A percentile compares a stretch with the other conserved stretches of the same genome.
These are phyloP conservation scores for Fermentozyma sake DNA, from an alignment of 1,139 yeast genomes.

Conservation along the genomic window DNA sequence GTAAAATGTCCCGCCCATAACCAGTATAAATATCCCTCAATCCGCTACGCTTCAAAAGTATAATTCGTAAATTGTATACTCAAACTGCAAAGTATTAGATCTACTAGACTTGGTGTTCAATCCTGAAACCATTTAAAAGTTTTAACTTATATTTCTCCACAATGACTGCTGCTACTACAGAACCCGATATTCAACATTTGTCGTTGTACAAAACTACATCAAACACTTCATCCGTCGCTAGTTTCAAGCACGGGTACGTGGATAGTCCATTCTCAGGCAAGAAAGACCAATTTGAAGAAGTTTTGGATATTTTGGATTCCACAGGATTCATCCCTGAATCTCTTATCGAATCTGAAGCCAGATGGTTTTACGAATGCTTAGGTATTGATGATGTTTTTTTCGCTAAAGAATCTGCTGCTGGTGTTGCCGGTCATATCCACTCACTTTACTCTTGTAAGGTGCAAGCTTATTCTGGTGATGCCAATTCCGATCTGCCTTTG, in stretches of 20 bases:
- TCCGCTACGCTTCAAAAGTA: no score
- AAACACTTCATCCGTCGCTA: slow-evolving; percentile 30
- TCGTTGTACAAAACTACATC: slow-evolving; percentile 23
- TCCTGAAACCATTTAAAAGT: no score
- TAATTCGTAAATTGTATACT: no score
- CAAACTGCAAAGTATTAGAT: no score
- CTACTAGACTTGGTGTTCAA: no score
- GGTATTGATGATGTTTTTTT: slow-evolving; percentile 93
- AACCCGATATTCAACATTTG: slow-evolving; percentile 21
- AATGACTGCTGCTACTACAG: slow-evolving; percentile 6
- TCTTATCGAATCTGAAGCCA: slow-evolving; percentile 79
- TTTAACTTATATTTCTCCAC: slow-evolving; percentile 1
- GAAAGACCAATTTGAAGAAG: slow-evolving; percentile 74
- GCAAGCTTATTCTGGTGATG: slow-evolving; percentile 60
- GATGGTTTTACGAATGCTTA: slow-evolving; percentile 82
- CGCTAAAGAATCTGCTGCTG: slow-evolving; percentile 77
- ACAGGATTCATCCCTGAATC: slow-evolving; percentile 88
- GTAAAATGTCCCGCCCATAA: no score
- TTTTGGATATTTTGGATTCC: slow-evolving; percentile 75
- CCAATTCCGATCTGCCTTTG: slow-evolving; percentile 36
- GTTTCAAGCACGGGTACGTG: slow-evolving; percentile 58
- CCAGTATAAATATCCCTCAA: no score
- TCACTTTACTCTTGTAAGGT: slow-evolving; percentile 90
- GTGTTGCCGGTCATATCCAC: slow-evolving; percentile 77
- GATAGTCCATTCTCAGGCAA: slow-evolving; percentile 77